Percentiles rank a stretch among this genome's conserved stretches.
phyloP scores from a whole-genome alignment of 257 asterid genomes.

The Solanum virginianum region DNA sequence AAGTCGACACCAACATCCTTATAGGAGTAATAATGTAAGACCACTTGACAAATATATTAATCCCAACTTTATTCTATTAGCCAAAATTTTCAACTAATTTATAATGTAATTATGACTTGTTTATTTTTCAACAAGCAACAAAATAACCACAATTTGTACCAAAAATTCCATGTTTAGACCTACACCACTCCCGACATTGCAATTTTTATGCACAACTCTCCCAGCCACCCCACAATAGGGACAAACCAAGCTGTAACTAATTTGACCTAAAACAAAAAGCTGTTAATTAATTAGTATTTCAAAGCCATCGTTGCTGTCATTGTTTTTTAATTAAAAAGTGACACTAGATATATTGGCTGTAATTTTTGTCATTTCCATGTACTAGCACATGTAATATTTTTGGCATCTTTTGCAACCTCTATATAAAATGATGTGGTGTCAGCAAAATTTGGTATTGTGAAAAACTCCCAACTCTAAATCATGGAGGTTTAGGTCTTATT shows the following conservation, averaged over 20 bases:
- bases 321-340: neutral
- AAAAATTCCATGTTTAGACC: neutral
- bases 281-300: neutral
- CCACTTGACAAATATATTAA: neutral
- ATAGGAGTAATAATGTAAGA: neutral
- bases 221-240: neutral
- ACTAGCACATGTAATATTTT: neutral
- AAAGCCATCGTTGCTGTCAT: neutral
- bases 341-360: neutral
- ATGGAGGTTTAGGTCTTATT: too few relatives aligned
- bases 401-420: neutral
- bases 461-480: neutral
- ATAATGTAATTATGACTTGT: neutral
- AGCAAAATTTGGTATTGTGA: neutral
- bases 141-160: neutral
- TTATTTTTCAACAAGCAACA: neutral
- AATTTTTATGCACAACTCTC: neutral
- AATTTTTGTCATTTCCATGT: neutral
- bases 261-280: neutral
- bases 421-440: neutral
- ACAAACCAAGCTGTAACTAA: neutral
- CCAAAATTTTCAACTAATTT: neutral
- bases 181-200: neutral
- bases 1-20: neutral
- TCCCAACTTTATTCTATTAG: neutral